Evolutionary conservation across 2,329 filamentous ascomycete species (phyloP).

Genomic region (Mycosphaerelloides madeirae): DNA sequence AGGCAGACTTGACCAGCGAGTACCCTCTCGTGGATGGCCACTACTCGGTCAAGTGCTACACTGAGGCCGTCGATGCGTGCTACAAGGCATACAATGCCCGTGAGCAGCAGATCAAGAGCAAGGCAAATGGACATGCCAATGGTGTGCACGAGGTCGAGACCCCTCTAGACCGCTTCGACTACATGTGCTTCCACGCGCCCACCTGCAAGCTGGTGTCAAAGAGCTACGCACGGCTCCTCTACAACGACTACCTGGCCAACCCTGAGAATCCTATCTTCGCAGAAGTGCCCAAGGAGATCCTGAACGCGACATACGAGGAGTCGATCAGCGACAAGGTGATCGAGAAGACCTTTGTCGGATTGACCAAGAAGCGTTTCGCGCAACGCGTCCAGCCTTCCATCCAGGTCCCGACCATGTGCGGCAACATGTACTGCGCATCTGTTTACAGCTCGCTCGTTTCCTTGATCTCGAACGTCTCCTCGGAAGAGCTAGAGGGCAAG

Average conservation of each 20-base stretch:
- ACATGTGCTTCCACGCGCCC: slow-evolving; percentile 53
- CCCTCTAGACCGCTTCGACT: slow-evolving; percentile 50
- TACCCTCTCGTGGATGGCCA: slow-evolving; percentile 52
- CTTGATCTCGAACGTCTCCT: slow-evolving; percentile 44
- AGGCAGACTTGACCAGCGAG: slow-evolving; percentile 51
- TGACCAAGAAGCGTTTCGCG: slow-evolving; percentile 50
- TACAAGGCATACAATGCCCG: slow-evolving; percentile 52
- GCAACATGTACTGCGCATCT: slow-evolving; percentile 53
- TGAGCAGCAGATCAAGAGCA: slow-evolving; percentile 43
- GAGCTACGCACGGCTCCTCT: slow-evolving; percentile 49
- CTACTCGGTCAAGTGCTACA: slow-evolving; percentile 51
- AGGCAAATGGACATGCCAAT: slow-evolving; percentile 37
- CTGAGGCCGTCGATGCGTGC: slow-evolving; percentile 49
- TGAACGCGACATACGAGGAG: slow-evolving; percentile 42
- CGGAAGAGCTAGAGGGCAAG: slow-evolving; percentile 46
- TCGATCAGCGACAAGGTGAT: slow-evolving; percentile 49
- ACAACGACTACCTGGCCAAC: slow-evolving; percentile 49
- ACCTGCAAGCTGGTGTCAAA: slow-evolving; percentile 54
- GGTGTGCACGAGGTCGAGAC: slow-evolving; percentile 41
- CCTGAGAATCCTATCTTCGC: slow-evolving; percentile 46
- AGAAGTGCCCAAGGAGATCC: slow-evolving; percentile 47
- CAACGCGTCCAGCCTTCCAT: slow-evolving; percentile 47
- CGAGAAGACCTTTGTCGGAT: slow-evolving; percentile 50
- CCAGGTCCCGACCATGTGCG: slow-evolving; percentile 49
- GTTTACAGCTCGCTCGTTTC: slow-evolving; percentile 49